These are phyloP conservation scores for Capronia epimyces DNA, from an alignment of 2,329 filamentous ascomycete genomes.

Conservation along the genomic window DNA sequence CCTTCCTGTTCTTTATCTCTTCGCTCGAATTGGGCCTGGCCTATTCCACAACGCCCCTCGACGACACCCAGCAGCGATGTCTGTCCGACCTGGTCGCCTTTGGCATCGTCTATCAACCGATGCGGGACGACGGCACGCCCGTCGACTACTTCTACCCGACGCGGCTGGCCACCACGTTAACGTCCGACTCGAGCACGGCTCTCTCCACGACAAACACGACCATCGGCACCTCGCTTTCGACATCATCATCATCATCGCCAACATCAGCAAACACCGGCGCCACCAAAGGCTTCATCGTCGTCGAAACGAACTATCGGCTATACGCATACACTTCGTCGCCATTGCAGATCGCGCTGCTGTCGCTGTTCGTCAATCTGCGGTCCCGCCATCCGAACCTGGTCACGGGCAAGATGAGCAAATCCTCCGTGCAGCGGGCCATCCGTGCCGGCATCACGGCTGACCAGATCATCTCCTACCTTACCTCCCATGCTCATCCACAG, in stretches of 20 bases:
- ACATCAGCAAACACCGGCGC: conserved; percentile 30
- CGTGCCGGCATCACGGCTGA: conserved; percentile 86
- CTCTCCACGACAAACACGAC: conserved; percentile 65
- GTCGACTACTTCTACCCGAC: conserved; percentile 72
- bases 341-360: conserved; percentile 87
- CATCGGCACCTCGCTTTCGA: conserved; percentile 58
- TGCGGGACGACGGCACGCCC: conserved; percentile 28
- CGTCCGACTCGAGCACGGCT: conserved; percentile 63
- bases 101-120: conserved; percentile 70
- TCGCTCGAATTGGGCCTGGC: conserved; percentile 86
- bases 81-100: conserved; percentile 87
- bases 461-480: conserved; percentile 90
- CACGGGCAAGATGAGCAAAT: conserved; percentile 81
- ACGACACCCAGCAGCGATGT: conserved; percentile 76
- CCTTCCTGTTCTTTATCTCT: conserved; percentile 92
- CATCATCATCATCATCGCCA: conserved; percentile 49
- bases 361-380: conserved; percentile 79
- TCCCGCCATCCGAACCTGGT: conserved; percentile 94
- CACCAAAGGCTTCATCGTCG: conserved; percentile 71
- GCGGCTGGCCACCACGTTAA: conserved; percentile 86
- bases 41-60: conserved; percentile 80
- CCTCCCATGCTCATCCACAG: conserved; percentile 88
- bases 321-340: conserved; percentile 96
- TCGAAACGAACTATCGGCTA: conserved; percentile 95
- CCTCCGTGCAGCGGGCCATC: conserved; percentile 82